A percentile compares a stretch with the other conserved stretches of the same genome.
phyloP scores from a whole-genome alignment of 2,329 filamentous ascomycete species.

The Geoglossum cookeanum region DNA sequence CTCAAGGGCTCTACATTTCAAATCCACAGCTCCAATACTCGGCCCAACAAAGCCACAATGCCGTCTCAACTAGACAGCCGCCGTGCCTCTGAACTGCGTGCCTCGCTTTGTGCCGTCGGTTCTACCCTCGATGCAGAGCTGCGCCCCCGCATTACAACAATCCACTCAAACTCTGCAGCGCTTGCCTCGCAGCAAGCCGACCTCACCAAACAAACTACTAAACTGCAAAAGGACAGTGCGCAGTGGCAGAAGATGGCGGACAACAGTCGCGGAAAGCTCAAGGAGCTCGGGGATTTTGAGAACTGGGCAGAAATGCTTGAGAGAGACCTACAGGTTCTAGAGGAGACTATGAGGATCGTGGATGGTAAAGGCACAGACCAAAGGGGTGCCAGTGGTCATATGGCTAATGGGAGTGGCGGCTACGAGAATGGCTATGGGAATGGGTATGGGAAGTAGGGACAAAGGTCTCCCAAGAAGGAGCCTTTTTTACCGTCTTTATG shows the following conservation, averaged over 20 bases:
- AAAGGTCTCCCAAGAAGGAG: no score
- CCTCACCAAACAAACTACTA: conserved; percentile 39
- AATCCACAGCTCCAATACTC: not conserved
- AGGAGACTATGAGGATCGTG: conserved; percentile 43
- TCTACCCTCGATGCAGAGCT: conserved; percentile 42
- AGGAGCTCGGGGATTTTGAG: conserved; percentile 66
- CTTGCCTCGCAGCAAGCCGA: conserved; percentile 50
- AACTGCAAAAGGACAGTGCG: conserved; percentile 42
- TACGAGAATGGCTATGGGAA: no score
- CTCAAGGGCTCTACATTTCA: not conserved
- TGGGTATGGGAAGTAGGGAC: no score
- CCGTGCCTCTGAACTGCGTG: conserved; percentile 1
- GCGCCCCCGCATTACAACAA: conserved; percentile 43
- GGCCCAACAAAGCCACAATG: not conserved
- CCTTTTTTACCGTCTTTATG: no score
- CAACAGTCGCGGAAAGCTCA: conserved; percentile 43
- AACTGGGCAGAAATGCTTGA: conserved; percentile 76
- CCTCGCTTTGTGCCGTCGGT: conserved; percentile 4
- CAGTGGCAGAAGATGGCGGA: conserved; percentile 44
- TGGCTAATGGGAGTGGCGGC: not conserved
- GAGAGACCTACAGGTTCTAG: conserved; percentile 42
- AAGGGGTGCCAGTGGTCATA: not conserved
- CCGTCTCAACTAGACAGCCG: not conserved
- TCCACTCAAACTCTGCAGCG: conserved; percentile 49
- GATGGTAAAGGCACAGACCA: conserved; percentile 10